phyloP scores from a whole-genome alignment of 2,329 filamentous ascomycete genomes.

The Hypocrella siamensis region DNA sequence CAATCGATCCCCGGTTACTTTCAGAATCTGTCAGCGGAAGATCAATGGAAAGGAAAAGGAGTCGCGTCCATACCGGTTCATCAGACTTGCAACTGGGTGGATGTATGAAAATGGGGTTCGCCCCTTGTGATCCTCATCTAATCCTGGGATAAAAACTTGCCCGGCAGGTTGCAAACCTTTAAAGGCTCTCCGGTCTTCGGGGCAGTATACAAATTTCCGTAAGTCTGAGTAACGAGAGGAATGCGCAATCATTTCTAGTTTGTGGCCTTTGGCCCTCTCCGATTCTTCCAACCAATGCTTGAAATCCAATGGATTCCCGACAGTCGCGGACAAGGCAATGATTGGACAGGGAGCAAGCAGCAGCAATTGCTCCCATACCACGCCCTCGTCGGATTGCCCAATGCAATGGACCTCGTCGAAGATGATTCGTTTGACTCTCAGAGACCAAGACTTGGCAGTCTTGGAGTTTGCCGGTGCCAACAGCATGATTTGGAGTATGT shows the following conservation, averaged over 20 bases:
- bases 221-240: slow-evolving; percentile 59
- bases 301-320: slow-evolving; percentile 61
- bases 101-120: slow-evolving; percentile 39
- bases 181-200: slow-evolving; percentile 29
- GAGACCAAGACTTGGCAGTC: slow-evolving; percentile 39
- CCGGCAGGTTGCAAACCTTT: slow-evolving; percentile 28
- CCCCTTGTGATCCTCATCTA: slow-evolving; percentile 22
- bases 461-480: slow-evolving; percentile 48
- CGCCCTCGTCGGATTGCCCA: slow-evolving; percentile 57
- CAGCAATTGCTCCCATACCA: slow-evolving; percentile 66
- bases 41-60: neutral
- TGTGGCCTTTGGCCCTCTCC: slow-evolving; percentile 45
- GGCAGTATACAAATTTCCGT: slow-evolving; percentile 56
- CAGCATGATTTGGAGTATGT: slow-evolving; percentile 68
- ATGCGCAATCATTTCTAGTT: slow-evolving; percentile 54
- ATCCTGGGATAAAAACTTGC: slow-evolving; percentile 25
- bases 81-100: slow-evolving; percentile 43
- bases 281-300: slow-evolving; percentile 49
- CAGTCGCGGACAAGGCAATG: slow-evolving; percentile 64
- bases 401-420: slow-evolving; percentile 77
- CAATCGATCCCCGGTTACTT: slow-evolving; percentile 42
- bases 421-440: slow-evolving; percentile 56
- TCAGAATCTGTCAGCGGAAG: neutral
- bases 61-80: too few relatives aligned
- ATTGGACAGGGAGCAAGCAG: slow-evolving; percentile 62